phyloP scores from a whole-genome alignment of 2,329 filamentous ascomycete species.

The Albifimbria verrucaria region DNA sequence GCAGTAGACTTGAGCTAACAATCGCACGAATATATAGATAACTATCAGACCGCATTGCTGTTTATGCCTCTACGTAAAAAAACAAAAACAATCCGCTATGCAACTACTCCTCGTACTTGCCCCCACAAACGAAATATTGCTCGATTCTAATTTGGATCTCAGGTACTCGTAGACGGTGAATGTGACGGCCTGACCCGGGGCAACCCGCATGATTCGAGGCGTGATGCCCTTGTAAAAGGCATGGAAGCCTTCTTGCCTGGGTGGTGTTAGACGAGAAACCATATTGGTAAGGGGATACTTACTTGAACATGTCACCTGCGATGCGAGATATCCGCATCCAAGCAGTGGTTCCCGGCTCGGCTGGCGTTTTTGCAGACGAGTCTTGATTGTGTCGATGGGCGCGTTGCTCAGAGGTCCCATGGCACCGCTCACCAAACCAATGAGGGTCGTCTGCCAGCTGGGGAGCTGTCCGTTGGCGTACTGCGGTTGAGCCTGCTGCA shows the following conservation, averaged over 20 bases:
- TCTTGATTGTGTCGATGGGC: constrained; percentile 99
- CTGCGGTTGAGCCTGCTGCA: constrained; percentile 71
- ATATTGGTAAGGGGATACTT: constrained; percentile 20
- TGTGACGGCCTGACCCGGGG: constrained; percentile 83
- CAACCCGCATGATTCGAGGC: constrained; percentile 93
- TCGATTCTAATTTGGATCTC: constrained; percentile 68
- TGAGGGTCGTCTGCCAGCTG: constrained; percentile 84
- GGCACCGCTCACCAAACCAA: constrained; percentile 86
- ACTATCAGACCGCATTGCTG: no score
- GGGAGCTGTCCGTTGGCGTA: constrained; percentile 66
- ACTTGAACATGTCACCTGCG: constrained; percentile 80
- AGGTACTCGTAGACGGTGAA: constrained; percentile 77
- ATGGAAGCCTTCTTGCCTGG: constrained; percentile 82
- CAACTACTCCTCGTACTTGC: constrained; percentile 63
- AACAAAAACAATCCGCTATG: neutral
- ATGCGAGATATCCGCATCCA: constrained; percentile 76
- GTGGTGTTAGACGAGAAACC: constrained; percentile 6
- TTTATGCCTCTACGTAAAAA: no score
- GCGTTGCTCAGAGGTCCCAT: constrained; percentile 97
- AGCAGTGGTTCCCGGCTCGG: constrained; percentile 76
- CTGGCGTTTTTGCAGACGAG: constrained; percentile 84
- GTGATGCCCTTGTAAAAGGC: constrained; percentile 99
- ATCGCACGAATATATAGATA: neutral
- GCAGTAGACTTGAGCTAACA: no score
- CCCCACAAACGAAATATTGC: constrained; percentile 58